Base-by-base conservation (phyloP, 768 basidiomycete genomes). In the Psilocybe azurescens region DNA sequence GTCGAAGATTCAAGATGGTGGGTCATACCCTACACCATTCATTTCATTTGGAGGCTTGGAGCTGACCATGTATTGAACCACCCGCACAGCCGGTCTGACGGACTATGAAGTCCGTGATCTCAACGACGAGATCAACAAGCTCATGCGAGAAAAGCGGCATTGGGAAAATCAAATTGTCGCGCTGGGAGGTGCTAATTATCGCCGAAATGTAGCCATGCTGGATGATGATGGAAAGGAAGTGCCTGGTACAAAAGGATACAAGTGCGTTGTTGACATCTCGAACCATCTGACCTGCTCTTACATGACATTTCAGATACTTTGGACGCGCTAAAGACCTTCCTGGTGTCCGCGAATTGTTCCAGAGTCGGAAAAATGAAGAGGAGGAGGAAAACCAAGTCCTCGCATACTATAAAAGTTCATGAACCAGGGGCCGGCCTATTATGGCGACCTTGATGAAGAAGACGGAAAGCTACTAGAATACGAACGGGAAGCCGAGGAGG, bases 101-200 rank as follows among this genome's bases (percentile, higher is more conserved):
- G 95, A 98, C 79, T 98, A 98, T 72, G 95, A 98, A 78, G 88
- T 96, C 51, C 89, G 97, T 30, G 97, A 98, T 73, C 70, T 98
- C 47, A 99, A 99, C 72, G 96, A 99, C 74, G 95, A 98, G 70
- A 99, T 99, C 66, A 99, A 99, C 81, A 93, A 90, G 71, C 79
- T 97, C 13, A 79, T 99, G 83, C 85, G 97, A 36, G 97, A 99
- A 78, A 98, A 99, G 74, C 78, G 91, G 47, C 96, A 98, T 75
- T 99, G 95, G 94, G 97, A 99, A 79, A 96, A 96, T 67, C 96
- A 97, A 74, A 97, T 99, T 54, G 90, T 98, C 18, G 89, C 89
- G 7, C 80, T 98, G 1, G 96, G 96, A 50, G 97, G 97, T 64
- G 97, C 96, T 20, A 99, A 98, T 72, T 99, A 98, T 74, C 83